Base-by-base conservation (phyloP, 2,329 filamentous ascomycete species). In the Macrophomina tecta region DNA sequence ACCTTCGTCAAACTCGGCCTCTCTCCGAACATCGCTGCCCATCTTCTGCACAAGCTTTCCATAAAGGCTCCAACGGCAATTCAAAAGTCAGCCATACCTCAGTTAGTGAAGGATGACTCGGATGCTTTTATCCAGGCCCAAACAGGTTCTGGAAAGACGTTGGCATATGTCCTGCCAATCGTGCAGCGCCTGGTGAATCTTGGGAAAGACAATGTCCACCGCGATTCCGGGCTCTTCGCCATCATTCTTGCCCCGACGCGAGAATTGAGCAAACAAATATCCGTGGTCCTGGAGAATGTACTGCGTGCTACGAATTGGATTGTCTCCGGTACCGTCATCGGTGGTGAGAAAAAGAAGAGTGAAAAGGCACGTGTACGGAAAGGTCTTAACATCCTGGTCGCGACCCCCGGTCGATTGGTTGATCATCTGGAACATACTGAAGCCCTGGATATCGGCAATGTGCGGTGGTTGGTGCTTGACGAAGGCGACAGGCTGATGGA, bases 401-500 rank as follows among this genome's bases (percentile, higher is more conserved):
- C 95, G 3, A 99, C 95, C 0, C 95, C 95, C 0, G 95, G 95
- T 73, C 88, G 95, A 69, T 82, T 99, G 67, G 91, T 90, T 4
- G 95, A 99, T 81, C 95, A 99, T 79, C 81, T 99, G 56, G 90
- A 96, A 72, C 93, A 97, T 75, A 99, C 95, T 0, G 89, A 97
- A 78, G 93, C 90, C 0, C 83, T 99, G 63, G 92, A 95, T 70
- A 89, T 98, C 48, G 91, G 91, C 73, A 94, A 90, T 28, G 94
- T 97, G 4, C 86, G 94, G 68, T 99, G 95, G 95, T 82, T 99
- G 30, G 90, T 99, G 2, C 85, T 99, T 5, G 95, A 99, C 73
- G 95, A 99, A 79, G 95, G 95, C 36, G 95, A 99, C 83, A 87
- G 95, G n/a, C 83, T 99, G 76, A 97, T 99, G 94, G 95, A 99